Conservation (phyloP, 2,329 filamentous ascomycete genomes). For the Celoporthe dispersa region DNA sequence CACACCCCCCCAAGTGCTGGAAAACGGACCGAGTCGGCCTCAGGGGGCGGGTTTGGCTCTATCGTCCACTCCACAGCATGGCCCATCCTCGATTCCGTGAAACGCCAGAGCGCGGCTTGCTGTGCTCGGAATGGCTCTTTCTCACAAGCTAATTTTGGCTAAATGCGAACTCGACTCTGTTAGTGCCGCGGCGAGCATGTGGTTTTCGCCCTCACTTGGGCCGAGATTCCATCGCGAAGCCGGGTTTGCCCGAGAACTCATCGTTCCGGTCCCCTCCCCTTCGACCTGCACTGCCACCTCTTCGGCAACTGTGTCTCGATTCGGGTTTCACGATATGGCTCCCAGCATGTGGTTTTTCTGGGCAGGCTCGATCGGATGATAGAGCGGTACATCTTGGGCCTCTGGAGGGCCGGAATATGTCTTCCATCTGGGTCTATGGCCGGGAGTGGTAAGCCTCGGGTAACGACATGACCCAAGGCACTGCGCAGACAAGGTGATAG, state of each 20-base stretch:
- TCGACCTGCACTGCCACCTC: conserved; percentile 20
- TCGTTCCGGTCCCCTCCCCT: conserved; percentile 1
- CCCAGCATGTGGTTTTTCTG: neutral
- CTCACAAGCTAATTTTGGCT: conserved; percentile 16
- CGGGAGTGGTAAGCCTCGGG: neutral
- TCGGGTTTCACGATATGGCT: neutral
- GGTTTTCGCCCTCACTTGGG: conserved; percentile 5
- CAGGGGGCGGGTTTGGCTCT: neutral
- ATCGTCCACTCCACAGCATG: conserved; percentile 16
- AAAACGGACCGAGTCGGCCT: conserved; percentile 27
- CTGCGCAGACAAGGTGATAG: neutral
- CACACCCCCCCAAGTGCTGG: conserved; percentile 24
- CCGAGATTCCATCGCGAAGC: conserved; percentile 11
- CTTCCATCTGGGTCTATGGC: neutral
- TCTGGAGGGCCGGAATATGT: neutral
- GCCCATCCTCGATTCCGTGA: neutral
- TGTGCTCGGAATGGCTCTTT: conserved; percentile 8
- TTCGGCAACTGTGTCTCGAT: neutral
- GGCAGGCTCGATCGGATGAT: neutral
- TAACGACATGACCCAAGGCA: neutral
- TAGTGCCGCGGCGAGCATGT: conserved; percentile 9
- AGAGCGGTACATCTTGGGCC: neutral
- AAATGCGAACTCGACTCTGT: conserved; percentile 1
- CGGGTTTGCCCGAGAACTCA: conserved; percentile 27
- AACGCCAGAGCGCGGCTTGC: conserved; percentile 23